Evolutionary conservation across 2,329 filamentous ascomycete genomes (phyloP).

Genomic region (Elsinoe batatas): DNA sequence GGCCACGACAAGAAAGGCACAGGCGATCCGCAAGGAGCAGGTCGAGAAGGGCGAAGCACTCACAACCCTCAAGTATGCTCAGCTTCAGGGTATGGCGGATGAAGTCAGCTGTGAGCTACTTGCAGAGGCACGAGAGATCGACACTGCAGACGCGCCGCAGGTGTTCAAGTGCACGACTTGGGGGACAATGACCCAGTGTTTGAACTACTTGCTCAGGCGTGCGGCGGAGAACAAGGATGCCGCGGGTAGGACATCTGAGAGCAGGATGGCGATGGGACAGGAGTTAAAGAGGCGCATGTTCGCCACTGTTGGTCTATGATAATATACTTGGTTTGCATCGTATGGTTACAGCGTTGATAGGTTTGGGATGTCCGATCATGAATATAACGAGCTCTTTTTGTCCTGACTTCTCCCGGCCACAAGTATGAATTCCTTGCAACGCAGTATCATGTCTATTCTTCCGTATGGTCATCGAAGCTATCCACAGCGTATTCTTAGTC

Average conservation of each 20-base stretch:
- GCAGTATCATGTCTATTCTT: too few relatives aligned
- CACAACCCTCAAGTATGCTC: constrained; percentile 54
- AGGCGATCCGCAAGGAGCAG: constrained; percentile 40
- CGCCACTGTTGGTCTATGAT: neutral
- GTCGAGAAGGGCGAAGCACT: constrained; percentile 30
- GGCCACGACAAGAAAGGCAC: constrained; percentile 52
- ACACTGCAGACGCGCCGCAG: constrained; percentile 32
- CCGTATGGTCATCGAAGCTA: too few relatives aligned
- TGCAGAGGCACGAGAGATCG: constrained; percentile 26
- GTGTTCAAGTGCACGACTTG: constrained; percentile 49
- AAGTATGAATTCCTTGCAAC: too few relatives aligned
- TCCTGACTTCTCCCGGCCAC: too few relatives aligned
- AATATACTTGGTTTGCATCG: neutral
- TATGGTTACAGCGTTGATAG: neutral
- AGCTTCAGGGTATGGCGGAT: constrained; percentile 93
- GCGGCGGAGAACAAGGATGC: constrained; percentile 56
- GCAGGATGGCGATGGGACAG: constrained; percentile 40
- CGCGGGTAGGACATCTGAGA: constrained; percentile 44
- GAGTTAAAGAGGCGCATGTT: constrained; percentile 37
- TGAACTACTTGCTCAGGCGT: constrained; percentile 58
- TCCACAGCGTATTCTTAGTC: too few relatives aligned
- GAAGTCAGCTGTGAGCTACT: constrained; percentile 60
- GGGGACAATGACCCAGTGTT: constrained; percentile 59
- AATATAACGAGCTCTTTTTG: neutral
- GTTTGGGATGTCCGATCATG: neutral